Evolutionary conservation across 495 filamentous ascomycete genomes (phyloP).

Genomic region (Penicillium argentinense): DNA sequence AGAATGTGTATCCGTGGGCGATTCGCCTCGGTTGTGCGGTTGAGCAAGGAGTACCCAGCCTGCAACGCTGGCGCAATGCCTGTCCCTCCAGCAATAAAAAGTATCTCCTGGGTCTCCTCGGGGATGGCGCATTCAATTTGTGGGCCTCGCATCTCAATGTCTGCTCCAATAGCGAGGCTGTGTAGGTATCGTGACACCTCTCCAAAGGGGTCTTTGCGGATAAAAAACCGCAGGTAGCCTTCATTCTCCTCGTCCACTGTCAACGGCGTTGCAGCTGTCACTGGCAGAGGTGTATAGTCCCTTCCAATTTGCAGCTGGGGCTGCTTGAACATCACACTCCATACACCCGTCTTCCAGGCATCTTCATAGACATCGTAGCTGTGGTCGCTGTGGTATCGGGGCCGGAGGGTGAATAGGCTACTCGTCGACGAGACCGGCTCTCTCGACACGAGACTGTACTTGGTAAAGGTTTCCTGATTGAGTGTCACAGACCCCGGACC

Average conservation of each 20-base stretch:
- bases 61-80: constrained; percentile 92
- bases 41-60: constrained; percentile 60
- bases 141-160: constrained; percentile 76
- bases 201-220: constrained; percentile 54
- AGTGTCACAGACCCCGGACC: constrained; percentile 25
- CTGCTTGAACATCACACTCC: constrained; percentile 91
- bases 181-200: constrained; percentile 72
- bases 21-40: constrained; percentile 22
- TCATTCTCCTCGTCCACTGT: constrained; percentile 36
- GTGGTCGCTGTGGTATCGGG: constrained; percentile 35
- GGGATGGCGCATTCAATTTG: constrained; percentile 67
- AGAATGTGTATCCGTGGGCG: constrained; percentile 57
- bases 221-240: constrained; percentile 52
- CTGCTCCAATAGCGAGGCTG: constrained; percentile 55
- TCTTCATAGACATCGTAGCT: constrained; percentile 47
- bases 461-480: constrained; percentile 61
- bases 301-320: constrained; percentile 86
- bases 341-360: constrained; percentile 62
- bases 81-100: constrained; percentile 92
- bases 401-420: constrained; percentile 70
- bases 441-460: constrained; percentile 63
- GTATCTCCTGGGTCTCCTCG: constrained; percentile 50
- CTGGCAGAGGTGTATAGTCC: constrained; percentile 84
- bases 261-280: constrained; percentile 23
- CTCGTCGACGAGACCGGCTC: constrained; percentile 72